phyloP scores from a whole-genome alignment of 768 basidiomycete species.

The Tylopilus plumbeoviolaceoides region DNA sequence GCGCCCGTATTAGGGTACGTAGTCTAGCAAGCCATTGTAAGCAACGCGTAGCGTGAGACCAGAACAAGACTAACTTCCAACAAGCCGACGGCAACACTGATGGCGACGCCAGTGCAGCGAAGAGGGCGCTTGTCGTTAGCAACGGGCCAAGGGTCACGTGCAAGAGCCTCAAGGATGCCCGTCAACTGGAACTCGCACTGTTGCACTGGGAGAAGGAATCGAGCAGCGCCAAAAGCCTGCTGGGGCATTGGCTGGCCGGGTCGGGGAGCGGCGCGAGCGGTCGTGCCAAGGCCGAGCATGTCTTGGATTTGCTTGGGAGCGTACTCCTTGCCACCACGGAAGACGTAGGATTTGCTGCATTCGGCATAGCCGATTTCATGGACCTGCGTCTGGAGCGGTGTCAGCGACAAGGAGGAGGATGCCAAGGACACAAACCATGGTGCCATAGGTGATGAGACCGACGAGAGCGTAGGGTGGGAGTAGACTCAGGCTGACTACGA shows the following conservation, averaged over 20 bases:
- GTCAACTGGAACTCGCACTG: conserved; percentile 97
- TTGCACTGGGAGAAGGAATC: conserved; percentile 88
- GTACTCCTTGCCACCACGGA: conserved; percentile 98
- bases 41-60: neutral
- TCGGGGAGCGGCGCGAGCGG: conserved; percentile 79
- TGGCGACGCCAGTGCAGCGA: conserved; percentile 91
- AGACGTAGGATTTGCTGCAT: conserved; percentile 97
- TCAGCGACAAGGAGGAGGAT: neutral
- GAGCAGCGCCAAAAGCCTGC: conserved; percentile 77
- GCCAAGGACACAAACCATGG: conserved; percentile 64
- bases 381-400: conserved; percentile 76
- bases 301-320: conserved; percentile 95
- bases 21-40: conserved; percentile 37
- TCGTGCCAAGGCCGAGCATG: conserved; percentile 82
- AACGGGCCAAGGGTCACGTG: conserved; percentile 96
- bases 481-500: conserved; percentile 89
- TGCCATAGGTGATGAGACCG: conserved; percentile 93
- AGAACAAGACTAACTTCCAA: conserved; percentile 57
- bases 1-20: conserved; percentile 96
- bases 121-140: conserved; percentile 90
- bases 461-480: conserved; percentile 94
- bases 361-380: conserved; percentile 96
- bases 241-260: conserved; percentile 80
- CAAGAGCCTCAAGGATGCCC: conserved; percentile 81
- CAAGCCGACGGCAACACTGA: conserved; percentile 89